Conservation (phyloP, 163 green algal genomes). For the Scenedesmus sp. region DNA sequence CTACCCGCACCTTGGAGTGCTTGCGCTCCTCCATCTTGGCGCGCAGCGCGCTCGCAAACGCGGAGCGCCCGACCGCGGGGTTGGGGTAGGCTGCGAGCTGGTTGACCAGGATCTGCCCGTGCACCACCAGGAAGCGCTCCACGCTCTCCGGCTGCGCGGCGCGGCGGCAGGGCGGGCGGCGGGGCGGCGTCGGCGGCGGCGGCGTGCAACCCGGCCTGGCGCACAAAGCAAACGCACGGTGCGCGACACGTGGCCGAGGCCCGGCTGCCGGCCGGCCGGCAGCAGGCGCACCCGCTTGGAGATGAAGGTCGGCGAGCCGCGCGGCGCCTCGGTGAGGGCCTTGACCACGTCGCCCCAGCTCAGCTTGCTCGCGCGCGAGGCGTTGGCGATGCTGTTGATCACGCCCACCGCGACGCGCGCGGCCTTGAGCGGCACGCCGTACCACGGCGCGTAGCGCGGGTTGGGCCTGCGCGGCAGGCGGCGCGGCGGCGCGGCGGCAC, state of each 20-base stretch:
- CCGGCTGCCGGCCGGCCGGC: no score
- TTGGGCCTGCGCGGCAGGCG: constrained; percentile 58
- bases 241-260: no score
- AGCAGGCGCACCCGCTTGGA: constrained; percentile 72
- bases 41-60: constrained; percentile 80
- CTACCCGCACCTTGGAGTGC: no score
- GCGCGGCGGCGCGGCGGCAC: no score
- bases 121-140: constrained; percentile 91
- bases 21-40: constrained; percentile 74
- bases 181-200: no score
- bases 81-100: constrained; percentile 78
- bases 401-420: constrained; percentile 75
- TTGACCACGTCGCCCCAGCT: constrained; percentile 86
- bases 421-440: constrained; percentile 79
- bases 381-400: constrained; percentile 73
- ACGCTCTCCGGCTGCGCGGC: constrained; percentile 66
- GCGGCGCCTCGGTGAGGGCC: constrained; percentile 65
- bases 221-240: neutral
- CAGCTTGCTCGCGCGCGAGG: constrained; percentile 77
- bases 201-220: no score
- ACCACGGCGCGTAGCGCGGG: constrained; percentile 83
- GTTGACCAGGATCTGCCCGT: constrained; percentile 94
- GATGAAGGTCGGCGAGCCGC: constrained; percentile 62
- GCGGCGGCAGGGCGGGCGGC: neutral
- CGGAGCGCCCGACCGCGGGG: constrained; percentile 56